Evolutionary conservation across 208 protist species (phyloP).

Genomic region (Leishmania turanica): DNA sequence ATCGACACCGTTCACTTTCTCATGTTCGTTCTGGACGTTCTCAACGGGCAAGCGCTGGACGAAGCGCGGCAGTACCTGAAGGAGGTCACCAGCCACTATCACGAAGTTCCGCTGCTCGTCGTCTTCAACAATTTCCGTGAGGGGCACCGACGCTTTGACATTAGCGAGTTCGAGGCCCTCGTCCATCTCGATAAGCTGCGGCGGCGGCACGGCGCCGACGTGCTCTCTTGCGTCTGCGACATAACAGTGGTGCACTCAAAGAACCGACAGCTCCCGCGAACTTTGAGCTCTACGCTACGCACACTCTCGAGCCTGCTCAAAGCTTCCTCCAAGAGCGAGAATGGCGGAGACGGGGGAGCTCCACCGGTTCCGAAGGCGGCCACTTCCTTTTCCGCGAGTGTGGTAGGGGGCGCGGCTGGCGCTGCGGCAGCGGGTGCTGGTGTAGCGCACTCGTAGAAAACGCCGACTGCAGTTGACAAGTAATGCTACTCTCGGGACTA

Average conservation of each 20-base stretch:
- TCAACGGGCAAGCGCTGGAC: slow-evolving; percentile 38
- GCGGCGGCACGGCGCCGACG: slow-evolving; percentile 29
- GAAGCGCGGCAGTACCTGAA: slow-evolving; percentile 67
- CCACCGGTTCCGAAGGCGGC: slow-evolving; percentile 33
- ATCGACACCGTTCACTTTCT: slow-evolving; percentile 76
- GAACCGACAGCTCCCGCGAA: slow-evolving; percentile 40
- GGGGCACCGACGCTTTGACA: slow-evolving; percentile 35
- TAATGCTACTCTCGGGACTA: not conserved
- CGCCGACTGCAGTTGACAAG: not conserved
- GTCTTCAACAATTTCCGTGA: slow-evolving; percentile 87
- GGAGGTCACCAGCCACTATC: slow-evolving; percentile 56
- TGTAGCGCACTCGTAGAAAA: not conserved
- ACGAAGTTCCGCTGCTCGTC: slow-evolving; percentile 60
- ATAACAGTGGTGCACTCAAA: slow-evolving; percentile 67
- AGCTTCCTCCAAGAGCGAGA: slow-evolving; percentile 3
- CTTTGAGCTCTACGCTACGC: slow-evolving; percentile 44
- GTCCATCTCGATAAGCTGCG: slow-evolving; percentile 58
- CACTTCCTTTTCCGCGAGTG: slow-evolving; percentile 1
- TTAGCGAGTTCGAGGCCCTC: slow-evolving; percentile 40
- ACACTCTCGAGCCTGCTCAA: slow-evolving; percentile 52
- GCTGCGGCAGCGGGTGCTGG: slow-evolving; percentile 14
- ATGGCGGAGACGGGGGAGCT: not conserved
- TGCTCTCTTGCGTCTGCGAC: slow-evolving; percentile 75
- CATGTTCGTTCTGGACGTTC: slow-evolving; percentile 77
- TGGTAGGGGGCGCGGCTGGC: slow-evolving; percentile 6